Evolutionary conservation across 768 basidiomycete genomes (phyloP).

Genomic region (Suillus americanus): DNA sequence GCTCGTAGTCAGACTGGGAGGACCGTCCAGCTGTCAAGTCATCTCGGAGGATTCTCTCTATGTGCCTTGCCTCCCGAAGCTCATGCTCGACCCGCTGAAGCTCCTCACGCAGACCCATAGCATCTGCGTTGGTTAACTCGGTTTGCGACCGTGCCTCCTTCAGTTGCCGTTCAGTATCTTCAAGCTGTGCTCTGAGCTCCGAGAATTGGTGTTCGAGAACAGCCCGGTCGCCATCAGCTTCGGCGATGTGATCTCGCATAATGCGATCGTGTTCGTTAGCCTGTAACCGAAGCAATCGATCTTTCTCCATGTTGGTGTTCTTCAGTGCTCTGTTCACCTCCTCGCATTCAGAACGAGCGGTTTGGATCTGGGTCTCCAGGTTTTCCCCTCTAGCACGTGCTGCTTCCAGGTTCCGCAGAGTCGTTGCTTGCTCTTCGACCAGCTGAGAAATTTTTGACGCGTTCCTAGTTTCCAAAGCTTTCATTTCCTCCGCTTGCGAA

Average conservation of each 20-base stretch:
- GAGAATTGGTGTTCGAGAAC: slow-evolving; percentile 87
- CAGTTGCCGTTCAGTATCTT: slow-evolving; percentile 58
- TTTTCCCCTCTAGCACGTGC: slow-evolving; percentile 74
- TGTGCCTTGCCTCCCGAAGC: slow-evolving; percentile 62
- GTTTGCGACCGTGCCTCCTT: slow-evolving; percentile 60
- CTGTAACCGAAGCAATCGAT: slow-evolving; percentile 69
- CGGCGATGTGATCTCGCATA: slow-evolving; percentile 86
- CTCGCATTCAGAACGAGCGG: slow-evolving; percentile 68
- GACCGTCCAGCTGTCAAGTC: slow-evolving; percentile 69
- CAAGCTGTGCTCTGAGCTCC: slow-evolving; percentile 64
- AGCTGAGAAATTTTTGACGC: slow-evolving; percentile 61
- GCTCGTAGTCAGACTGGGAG: slow-evolving; percentile 68
- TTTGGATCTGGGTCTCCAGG: slow-evolving; percentile 71
- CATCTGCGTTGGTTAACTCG: slow-evolving; percentile 68
- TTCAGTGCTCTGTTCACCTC: slow-evolving; percentile 62
- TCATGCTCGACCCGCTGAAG: slow-evolving; percentile 70
- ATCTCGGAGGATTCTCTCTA: slow-evolving; percentile 69
- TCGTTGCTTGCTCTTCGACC: slow-evolving; percentile 74
- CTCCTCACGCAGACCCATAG: slow-evolving; percentile 69
- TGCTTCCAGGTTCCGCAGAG: slow-evolving; percentile 69
- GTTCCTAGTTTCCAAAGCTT: slow-evolving; percentile 63
- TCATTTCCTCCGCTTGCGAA: slow-evolving; percentile 66
- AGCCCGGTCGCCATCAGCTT: slow-evolving; percentile 92
- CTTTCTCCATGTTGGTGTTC: slow-evolving; percentile 75
- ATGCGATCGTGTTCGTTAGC: slow-evolving; percentile 64